Conservation (phyloP, 2,329 filamentous ascomycete species). For the Parafenestella ontariensis region DNA sequence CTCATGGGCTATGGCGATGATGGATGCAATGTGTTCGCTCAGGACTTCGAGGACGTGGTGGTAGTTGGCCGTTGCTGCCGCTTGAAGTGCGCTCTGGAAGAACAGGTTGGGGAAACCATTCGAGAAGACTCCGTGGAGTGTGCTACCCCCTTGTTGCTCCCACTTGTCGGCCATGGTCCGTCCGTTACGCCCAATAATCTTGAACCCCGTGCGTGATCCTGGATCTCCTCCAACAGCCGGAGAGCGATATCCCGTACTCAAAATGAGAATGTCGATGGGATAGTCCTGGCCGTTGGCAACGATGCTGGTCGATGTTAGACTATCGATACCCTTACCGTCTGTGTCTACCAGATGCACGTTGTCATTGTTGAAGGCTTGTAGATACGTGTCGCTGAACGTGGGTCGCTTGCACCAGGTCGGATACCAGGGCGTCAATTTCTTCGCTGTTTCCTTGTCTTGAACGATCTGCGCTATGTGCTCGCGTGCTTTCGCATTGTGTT, state of each 20-base stretch:
- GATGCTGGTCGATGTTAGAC: conserved; percentile 55
- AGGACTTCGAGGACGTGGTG: conserved; percentile 6
- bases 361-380: conserved; percentile 63
- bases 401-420: conserved; percentile 68
- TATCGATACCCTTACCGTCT: conserved; percentile 58
- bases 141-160: conserved; percentile 51
- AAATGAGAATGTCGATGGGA: conserved; percentile 55
- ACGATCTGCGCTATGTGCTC: conserved; percentile 58
- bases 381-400: conserved; percentile 65
- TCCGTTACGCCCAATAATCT: conserved; percentile 53
- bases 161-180: conserved; percentile 51
- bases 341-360: conserved; percentile 68
- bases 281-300: conserved; percentile 57
- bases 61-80: conserved; percentile 7
- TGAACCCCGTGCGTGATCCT: conserved; percentile 27
- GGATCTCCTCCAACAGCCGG: conserved; percentile 6
- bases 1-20: conserved; percentile 3
- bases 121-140: conserved; percentile 52
- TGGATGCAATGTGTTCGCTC: conserved; percentile 14
- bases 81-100: conserved; percentile 8
- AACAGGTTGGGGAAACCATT: conserved; percentile 31
- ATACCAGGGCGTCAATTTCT: conserved; percentile 65
- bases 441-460: conserved; percentile 57
- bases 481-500: conserved; percentile 53
- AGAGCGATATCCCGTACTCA: conserved; percentile 49